phyloP scores from a whole-genome alignment of 495 filamentous ascomycete genomes.

The Xylaria longipes region DNA sequence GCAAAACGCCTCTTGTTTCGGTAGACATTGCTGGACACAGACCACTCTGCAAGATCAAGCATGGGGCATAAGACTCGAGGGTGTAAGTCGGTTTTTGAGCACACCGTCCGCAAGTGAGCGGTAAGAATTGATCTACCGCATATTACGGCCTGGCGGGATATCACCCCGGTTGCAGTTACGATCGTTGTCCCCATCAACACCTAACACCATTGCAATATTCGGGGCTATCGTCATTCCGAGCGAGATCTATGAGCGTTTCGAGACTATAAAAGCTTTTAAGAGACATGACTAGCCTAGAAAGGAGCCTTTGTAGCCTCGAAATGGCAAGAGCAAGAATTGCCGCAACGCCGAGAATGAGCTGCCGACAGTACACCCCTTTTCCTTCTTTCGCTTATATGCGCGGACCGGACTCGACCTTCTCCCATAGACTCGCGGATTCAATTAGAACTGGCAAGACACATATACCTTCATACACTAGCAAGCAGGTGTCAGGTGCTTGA shows the following conservation, averaged over 20 bases:
- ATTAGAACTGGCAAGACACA: no score
- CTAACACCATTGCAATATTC: not conserved
- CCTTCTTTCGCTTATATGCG: not conserved
- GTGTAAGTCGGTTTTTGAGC: not conserved
- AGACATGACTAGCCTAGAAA: not conserved
- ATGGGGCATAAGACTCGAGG: not conserved
- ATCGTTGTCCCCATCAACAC: not conserved
- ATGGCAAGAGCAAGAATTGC: not conserved
- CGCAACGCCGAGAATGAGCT: not conserved
- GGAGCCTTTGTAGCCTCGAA: not conserved
- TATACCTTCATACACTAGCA: no score
- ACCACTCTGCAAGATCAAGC: not conserved
- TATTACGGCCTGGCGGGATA: not conserved
- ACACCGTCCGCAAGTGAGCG: not conserved
- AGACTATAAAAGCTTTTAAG: not conserved
- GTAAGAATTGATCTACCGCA: not conserved
- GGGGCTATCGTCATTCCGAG: not conserved
- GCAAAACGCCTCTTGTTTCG: not conserved
- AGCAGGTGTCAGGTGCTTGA: no score
- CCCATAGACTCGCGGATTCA: not conserved
- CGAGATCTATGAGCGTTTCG: not conserved
- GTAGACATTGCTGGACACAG: not conserved
- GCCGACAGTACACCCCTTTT: not conserved
- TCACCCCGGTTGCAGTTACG: not conserved
- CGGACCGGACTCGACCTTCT: not conserved